Percentiles rank a stretch among this genome's conserved stretches.
Conservation (phyloP, 1,284 basidiomycete genomes). For the Moesziomyces globuligerus region DNA sequence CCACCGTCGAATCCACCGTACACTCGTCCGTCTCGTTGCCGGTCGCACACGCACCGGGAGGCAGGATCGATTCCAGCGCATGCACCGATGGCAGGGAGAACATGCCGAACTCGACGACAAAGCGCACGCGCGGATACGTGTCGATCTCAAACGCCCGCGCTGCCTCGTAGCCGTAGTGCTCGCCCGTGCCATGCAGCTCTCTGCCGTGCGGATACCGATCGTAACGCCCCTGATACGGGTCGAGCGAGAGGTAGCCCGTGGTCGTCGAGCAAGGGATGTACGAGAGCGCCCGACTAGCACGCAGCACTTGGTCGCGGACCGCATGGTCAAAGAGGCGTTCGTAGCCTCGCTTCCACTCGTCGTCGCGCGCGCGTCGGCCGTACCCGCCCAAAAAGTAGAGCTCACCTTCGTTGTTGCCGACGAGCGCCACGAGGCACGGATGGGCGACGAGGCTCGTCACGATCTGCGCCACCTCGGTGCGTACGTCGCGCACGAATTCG, state of each 20-base stretch:
- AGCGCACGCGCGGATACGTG: slow-evolving; percentile 73
- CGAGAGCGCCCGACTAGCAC: slow-evolving; percentile 73
- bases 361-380: slow-evolving; percentile 13
- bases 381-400: slow-evolving; percentile 34
- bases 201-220: slow-evolving; percentile 70
- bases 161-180: slow-evolving; percentile 72
- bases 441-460: slow-evolving; percentile 73
- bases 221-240: slow-evolving; percentile 73
- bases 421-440: slow-evolving; percentile 67
- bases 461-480: slow-evolving; percentile 74
- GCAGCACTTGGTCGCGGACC: slow-evolving; percentile 71
- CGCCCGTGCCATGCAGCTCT: slow-evolving; percentile 71
- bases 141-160: slow-evolving; percentile 73
- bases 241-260: slow-evolving; percentile 72
- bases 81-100: slow-evolving; percentile 77
- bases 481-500: slow-evolving; percentile 72
- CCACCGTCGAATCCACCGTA: slow-evolving; percentile 74
- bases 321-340: slow-evolving; percentile 69
- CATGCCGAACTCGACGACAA: slow-evolving; percentile 76
- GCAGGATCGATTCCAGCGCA: slow-evolving; percentile 74
- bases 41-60: slow-evolving; percentile 39
- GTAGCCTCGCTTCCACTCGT: slow-evolving; percentile 33
- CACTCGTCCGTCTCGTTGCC: slow-evolving; percentile 70
- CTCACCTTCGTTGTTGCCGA: slow-evolving; percentile 57
- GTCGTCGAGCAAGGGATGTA: slow-evolving; percentile 75